Evolutionary conservation across 345 rosid genomes (phyloP).

Genomic region (Rubroshorea leprosula): DNA sequence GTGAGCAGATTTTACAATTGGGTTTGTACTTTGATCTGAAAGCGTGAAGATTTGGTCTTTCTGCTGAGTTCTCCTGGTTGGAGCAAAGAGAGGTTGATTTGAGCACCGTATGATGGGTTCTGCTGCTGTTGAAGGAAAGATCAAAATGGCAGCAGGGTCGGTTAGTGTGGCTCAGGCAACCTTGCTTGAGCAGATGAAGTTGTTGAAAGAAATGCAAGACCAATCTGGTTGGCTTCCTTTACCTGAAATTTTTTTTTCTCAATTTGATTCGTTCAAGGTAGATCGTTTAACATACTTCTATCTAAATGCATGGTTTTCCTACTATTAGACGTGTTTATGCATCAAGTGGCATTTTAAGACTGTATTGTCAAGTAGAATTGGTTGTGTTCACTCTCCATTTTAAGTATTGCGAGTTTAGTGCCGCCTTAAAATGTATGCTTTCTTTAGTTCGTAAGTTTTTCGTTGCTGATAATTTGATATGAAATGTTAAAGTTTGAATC

Average conservation of each 20-base stretch:
- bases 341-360: too few relatives aligned
- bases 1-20: background rate
- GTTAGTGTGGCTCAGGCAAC: conserved; percentile 34
- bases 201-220: conserved; percentile 78
- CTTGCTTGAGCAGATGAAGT: conserved; percentile 86
- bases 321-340: too few relatives aligned
- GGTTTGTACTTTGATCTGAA: too few relatives aligned
- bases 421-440: too few relatives aligned
- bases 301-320: background rate
- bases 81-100: conserved; percentile 5
- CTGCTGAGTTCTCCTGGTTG: conserved; percentile 18
- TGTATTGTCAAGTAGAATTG: background rate
- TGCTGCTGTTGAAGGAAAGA: conserved; percentile 61
- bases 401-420: too few relatives aligned
- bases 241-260: background rate
- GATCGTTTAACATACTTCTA: conserved; percentile 4
- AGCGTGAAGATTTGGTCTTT: conserved; percentile 17
- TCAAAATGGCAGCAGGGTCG: conserved; percentile 40
- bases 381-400: too few relatives aligned
- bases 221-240: conserved; percentile 61
- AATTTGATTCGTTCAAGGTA: background rate
- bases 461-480: too few relatives aligned
- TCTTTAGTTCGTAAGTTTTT: too few relatives aligned
- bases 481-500: background rate
- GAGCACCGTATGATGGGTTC: conserved; percentile 32